Percentiles rank a stretch among this genome's conserved stretches.
These are phyloP conservation scores for Ophiostoma ips DNA, from an alignment of 2,329 filamentous ascomycete genomes.

Conservation along the genomic window DNA sequence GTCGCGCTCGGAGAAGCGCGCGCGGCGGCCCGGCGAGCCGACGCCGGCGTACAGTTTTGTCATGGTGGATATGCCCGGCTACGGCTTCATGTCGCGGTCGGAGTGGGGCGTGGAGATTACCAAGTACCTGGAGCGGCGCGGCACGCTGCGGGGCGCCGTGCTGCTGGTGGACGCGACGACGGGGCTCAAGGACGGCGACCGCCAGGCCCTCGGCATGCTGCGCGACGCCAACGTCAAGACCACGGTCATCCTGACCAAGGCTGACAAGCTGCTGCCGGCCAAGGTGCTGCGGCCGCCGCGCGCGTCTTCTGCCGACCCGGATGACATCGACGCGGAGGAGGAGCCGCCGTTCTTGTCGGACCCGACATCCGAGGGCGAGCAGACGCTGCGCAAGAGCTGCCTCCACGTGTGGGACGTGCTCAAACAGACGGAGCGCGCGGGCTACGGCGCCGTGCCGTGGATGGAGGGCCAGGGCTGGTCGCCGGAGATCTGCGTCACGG, in stretches of 20 bases:
- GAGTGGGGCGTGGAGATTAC: slow-evolving; percentile 40
- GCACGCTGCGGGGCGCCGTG: slow-evolving; percentile 36
- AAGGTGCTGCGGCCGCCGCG: not conserved
- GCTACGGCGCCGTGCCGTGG: slow-evolving; percentile 14
- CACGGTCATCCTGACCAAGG: slow-evolving; percentile 41
- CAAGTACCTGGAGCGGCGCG: slow-evolving; percentile 34
- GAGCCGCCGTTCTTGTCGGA: not conserved
- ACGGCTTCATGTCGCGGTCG: slow-evolving; percentile 22
- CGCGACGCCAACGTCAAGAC: slow-evolving; percentile 31
- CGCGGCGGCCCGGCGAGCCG: slow-evolving; percentile 18
- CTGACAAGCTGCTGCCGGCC: slow-evolving; percentile 30
- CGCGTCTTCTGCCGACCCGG: not conserved
- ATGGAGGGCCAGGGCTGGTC: slow-evolving; percentile 20
- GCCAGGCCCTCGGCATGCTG: slow-evolving; percentile 32
- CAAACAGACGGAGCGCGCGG: slow-evolving; percentile 8
- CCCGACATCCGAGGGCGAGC: slow-evolving; percentile 1
- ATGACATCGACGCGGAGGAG: not conserved
- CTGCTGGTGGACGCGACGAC: slow-evolving; percentile 40
- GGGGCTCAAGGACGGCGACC: slow-evolving; percentile 34
- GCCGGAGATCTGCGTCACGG: slow-evolving; percentile 21
- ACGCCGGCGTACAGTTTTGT: slow-evolving; percentile 31
- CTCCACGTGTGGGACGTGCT: slow-evolving; percentile 20
- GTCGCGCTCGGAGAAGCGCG: slow-evolving; percentile 13
- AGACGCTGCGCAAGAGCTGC: slow-evolving; percentile 15
- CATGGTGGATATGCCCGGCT: slow-evolving; percentile 27